Percentiles rank a stretch among this genome's conserved stretches.
Evolutionary conservation across 495 filamentous ascomycete genomes (phyloP).

Genomic region (Penicillium desertorum): DNA sequence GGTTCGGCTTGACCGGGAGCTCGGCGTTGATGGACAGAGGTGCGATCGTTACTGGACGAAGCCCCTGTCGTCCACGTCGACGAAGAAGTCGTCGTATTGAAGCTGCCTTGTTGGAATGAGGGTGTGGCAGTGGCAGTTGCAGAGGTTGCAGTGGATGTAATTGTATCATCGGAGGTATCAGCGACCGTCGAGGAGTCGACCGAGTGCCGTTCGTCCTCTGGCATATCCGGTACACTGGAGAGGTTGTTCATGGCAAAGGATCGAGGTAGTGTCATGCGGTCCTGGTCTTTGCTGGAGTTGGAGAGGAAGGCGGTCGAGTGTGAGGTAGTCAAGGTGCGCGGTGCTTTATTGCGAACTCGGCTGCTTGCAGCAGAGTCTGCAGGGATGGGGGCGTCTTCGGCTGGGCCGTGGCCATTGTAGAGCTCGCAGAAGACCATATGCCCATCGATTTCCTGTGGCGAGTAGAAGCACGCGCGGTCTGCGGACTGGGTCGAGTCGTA

Average conservation of each 20-base stretch:
- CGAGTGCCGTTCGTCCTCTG: conserved; percentile 32
- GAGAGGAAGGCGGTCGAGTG: conserved; percentile 43
- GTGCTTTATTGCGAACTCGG: conserved; percentile 26
- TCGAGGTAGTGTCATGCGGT: conserved; percentile 43
- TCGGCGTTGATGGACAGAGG: conserved; percentile 39
- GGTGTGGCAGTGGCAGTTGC: conserved; percentile 26
- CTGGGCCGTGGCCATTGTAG: conserved; percentile 69
- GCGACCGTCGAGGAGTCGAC: conserved; percentile 36
- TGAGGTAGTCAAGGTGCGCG: conserved; percentile 40
- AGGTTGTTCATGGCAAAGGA: conserved; percentile 49
- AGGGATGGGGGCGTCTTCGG: conserved; percentile 61
- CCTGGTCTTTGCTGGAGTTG: conserved; percentile 33
- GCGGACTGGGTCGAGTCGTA: conserved; percentile 81
- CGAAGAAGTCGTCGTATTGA: not conserved
- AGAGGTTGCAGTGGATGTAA: conserved; percentile 52
- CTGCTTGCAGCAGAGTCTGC: conserved; percentile 39
- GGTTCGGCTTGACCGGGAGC: conserved; percentile 26
- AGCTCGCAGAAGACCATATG: conserved; percentile 75
- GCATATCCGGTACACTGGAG: conserved; percentile 28
- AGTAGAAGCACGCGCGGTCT: conserved; percentile 69
- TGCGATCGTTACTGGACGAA: conserved; percentile 44
- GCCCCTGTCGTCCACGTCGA: conserved; percentile 31
- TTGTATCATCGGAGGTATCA: conserved; percentile 52
- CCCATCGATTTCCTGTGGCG: conserved; percentile 74
- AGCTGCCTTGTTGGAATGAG: conserved; percentile 33